Percentiles rank a stretch among this genome's conserved stretches.
These are phyloP conservation scores for Leccinum olivaceopallidum DNA, from an alignment of 768 basidiomycete species.

Conservation along the genomic window DNA sequence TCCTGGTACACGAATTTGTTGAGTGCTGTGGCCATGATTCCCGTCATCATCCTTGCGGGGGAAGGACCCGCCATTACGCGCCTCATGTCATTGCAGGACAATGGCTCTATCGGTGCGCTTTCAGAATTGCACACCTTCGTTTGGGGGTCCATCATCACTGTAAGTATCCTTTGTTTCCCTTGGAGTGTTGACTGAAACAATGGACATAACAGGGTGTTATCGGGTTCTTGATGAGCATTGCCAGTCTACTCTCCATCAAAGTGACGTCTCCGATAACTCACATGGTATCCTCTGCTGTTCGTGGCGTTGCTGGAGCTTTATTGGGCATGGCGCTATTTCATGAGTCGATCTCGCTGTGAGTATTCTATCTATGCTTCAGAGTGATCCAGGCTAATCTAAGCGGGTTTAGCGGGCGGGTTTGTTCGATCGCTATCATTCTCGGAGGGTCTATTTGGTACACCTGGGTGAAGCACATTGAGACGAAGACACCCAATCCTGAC, in stretches of 20 bases:
- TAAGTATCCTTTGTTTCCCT: slow-evolving; percentile 33
- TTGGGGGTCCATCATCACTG: slow-evolving; percentile 79
- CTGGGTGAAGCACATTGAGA: slow-evolving; percentile 81
- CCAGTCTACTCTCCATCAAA: slow-evolving; percentile 91
- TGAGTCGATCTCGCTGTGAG: slow-evolving; percentile 79
- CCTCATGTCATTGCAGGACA: slow-evolving; percentile 53
- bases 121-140: slow-evolving; percentile 64
- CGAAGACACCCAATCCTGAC: slow-evolving; percentile 39
- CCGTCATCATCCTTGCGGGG: slow-evolving; percentile 71
- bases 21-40: slow-evolving; percentile 70
- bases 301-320: slow-evolving; percentile 89
- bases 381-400: slow-evolving; percentile 3
- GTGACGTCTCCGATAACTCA: slow-evolving; percentile 97
- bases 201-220: slow-evolving; percentile 59
- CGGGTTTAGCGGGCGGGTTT: slow-evolving; percentile 65
- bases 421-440: slow-evolving; percentile 81
- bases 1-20: slow-evolving; percentile 92
- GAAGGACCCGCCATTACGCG: slow-evolving; percentile 66
- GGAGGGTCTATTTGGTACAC: slow-evolving; percentile 84
- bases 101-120: slow-evolving; percentile 42
- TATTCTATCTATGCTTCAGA: slow-evolving; percentile 12
- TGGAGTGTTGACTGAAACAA: slow-evolving; percentile 4
- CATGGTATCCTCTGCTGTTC: slow-evolving; percentile 95
- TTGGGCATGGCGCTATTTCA: slow-evolving; percentile 79
- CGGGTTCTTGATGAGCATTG: slow-evolving; percentile 94